Percentiles rank a stretch among this genome's conserved stretches.
Conservation (phyloP, 768 basidiomycete genomes). For the Agaricus blazei region DNA sequence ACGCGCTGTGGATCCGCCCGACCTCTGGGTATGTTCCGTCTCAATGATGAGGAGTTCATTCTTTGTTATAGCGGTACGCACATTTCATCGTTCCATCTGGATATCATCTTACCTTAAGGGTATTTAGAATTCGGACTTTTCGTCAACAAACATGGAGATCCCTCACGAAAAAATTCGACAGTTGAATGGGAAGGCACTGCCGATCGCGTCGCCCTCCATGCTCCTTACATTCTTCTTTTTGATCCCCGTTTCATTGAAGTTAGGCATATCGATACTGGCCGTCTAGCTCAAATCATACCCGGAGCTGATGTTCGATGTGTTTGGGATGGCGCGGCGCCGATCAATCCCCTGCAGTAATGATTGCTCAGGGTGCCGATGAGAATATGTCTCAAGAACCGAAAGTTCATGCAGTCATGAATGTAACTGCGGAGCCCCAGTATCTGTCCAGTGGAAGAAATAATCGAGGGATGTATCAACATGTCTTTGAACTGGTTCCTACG, state of each 20-base stretch:
- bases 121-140: constrained; percentile 82
- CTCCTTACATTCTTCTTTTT: constrained; percentile 84
- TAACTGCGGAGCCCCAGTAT: constrained; percentile 34
- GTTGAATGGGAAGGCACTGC: constrained; percentile 96
- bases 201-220: constrained; percentile 83
- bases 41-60: constrained; percentile 82
- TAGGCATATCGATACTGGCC: constrained; percentile 75
- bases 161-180: constrained; percentile 60
- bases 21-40: constrained; percentile 88
- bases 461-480: constrained; percentile 60
- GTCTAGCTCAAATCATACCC: constrained; percentile 76
- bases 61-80: constrained; percentile 80
- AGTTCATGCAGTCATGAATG: constrained; percentile 83
- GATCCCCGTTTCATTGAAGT: constrained; percentile 90
- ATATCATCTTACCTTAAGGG: no score
- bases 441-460: constrained; percentile 32
- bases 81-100: no score
- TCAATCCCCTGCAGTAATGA: constrained; percentile 60
- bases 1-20: constrained; percentile 78
- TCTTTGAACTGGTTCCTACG: constrained; percentile 76
- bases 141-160: constrained; percentile 88
- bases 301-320: constrained; percentile 81
- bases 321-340: constrained; percentile 71
- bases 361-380: constrained; percentile 39
- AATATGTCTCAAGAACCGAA: constrained; percentile 72